Conservation (phyloP, 371 early-diverging fungal genomes). For the Syncephalastrum monosporum region DNA sequence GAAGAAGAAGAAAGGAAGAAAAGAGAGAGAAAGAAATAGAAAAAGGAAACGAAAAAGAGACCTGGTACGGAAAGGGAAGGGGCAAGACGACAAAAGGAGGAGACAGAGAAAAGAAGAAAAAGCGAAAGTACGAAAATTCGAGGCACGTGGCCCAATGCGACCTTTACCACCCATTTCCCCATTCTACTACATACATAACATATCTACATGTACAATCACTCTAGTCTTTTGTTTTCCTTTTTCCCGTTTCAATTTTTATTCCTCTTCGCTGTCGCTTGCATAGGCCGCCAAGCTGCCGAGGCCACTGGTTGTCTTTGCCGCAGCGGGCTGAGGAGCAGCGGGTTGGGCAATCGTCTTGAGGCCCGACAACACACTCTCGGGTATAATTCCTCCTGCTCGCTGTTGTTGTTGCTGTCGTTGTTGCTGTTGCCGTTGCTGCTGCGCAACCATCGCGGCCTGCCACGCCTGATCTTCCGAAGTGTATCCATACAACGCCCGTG, state of each 20-base stretch:
- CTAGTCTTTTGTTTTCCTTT: too few relatives aligned
- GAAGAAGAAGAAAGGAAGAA: too few relatives aligned
- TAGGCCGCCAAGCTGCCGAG: constrained; percentile 39
- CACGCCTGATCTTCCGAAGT: not conserved
- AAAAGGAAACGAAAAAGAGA: too few relatives aligned
- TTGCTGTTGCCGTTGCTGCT: constrained; percentile 9
- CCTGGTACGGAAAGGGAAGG: too few relatives aligned
- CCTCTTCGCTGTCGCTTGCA: constrained; percentile 45
- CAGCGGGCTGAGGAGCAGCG: constrained; percentile 1
- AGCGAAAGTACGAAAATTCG: too few relatives aligned
- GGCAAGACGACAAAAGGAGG: too few relatives aligned
- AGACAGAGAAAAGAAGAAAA: too few relatives aligned
- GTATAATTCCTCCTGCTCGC: constrained; percentile 30
- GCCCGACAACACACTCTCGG: constrained; percentile 30
- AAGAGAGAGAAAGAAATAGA: too few relatives aligned
- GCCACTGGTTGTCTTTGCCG: constrained; percentile 11
- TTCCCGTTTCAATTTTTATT: not conserved
- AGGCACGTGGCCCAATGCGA: too few relatives aligned
- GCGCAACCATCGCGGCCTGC: not conserved
- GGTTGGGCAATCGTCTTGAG: constrained; percentile 22
- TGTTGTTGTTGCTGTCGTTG: not conserved
- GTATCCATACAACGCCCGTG: constrained; percentile 28
- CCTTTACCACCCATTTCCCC: too few relatives aligned
- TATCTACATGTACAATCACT: too few relatives aligned
- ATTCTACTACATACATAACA: too few relatives aligned